Conservation (phyloP, 148 eudicot genomes). For the Persicaria maculosa region DNA sequence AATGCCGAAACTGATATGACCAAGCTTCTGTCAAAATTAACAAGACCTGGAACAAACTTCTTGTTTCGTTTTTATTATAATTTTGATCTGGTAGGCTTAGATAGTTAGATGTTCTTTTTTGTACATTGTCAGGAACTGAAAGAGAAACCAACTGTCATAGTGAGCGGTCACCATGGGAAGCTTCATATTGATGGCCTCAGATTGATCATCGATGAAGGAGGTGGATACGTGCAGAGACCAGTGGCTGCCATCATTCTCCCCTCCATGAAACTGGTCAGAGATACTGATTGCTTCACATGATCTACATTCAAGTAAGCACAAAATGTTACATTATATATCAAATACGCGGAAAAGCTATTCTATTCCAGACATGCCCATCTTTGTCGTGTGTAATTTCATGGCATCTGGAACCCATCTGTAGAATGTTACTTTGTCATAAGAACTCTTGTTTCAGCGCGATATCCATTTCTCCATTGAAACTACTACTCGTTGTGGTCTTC, state of each 20-base stretch:
- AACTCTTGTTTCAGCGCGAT: no score
- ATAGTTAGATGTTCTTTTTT: no score
- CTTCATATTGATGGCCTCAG: constrained; percentile 65
- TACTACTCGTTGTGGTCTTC: no score
- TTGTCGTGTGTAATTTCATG: no score
- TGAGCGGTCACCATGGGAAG: constrained; percentile 90
- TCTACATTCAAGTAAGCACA: not conserved
- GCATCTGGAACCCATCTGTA: no score
- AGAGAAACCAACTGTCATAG: constrained; percentile 43
- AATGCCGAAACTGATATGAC: not conserved
- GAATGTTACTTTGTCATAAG: no score
- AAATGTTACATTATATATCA: no score
- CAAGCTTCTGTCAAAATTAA: not conserved
- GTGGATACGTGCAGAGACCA: constrained; percentile 52
- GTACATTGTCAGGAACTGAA: constrained; percentile 38
- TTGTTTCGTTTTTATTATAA: no score
- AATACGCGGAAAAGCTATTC: no score
- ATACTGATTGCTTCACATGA: constrained; percentile 28
- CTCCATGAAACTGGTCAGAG: constrained; percentile 54
- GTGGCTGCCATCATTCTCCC: constrained; percentile 78
- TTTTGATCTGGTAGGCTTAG: no score
- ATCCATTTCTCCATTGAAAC: no score
- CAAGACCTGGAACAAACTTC: not conserved
- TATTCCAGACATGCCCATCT: no score
- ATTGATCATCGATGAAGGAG: constrained; percentile 78